A percentile compares a stretch with the other conserved stretches of the same genome.
Conservation (phyloP, 1,139 yeast species). For the Protomyces gravidus region DNA sequence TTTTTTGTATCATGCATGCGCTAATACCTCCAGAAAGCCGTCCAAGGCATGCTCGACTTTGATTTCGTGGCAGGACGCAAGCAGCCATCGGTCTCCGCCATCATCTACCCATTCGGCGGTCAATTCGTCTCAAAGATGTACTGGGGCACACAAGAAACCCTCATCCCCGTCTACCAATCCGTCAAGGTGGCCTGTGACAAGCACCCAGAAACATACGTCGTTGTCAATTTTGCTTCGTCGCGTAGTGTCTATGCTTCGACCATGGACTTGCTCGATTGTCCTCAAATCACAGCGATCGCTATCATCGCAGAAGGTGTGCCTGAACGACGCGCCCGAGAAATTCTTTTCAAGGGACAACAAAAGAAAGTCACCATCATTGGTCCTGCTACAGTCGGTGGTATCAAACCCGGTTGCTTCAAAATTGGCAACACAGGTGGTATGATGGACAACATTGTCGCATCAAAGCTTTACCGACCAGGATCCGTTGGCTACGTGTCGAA, state of each 20-base stretch:
- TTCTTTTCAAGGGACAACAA: constrained; percentile 45
- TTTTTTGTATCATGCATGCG: constrained; percentile 45
- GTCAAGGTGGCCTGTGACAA: constrained; percentile 45
- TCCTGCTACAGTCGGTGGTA: constrained; percentile 51
- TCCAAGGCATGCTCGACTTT: constrained; percentile 51
- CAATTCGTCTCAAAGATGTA: constrained; percentile 49
- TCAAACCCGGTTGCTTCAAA: constrained; percentile 51
- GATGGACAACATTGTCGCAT: constrained; percentile 51
- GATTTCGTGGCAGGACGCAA: constrained; percentile 49
- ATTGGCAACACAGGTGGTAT: constrained; percentile 51
- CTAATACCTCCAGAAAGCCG: constrained; percentile 46
- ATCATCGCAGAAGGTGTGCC: constrained; percentile 51
- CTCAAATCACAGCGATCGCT: constrained; percentile 48
- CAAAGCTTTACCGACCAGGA: constrained; percentile 49
- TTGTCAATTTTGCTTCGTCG: constrained; percentile 49
- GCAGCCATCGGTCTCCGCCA: constrained; percentile 49
- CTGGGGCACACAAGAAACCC: constrained; percentile 51
- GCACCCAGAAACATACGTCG: constrained; percentile 50
- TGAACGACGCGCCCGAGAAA: constrained; percentile 50
- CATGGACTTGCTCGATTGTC: constrained; percentile 48
- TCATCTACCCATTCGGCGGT: constrained; percentile 49
- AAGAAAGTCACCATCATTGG: constrained; percentile 49
- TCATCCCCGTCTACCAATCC: constrained; percentile 46
- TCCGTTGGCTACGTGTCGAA: constrained; percentile 50
- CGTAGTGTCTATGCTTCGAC: constrained; percentile 49